Conservation (phyloP, 495 filamentous ascomycete genomes). For the Penicillium angulare region DNA sequence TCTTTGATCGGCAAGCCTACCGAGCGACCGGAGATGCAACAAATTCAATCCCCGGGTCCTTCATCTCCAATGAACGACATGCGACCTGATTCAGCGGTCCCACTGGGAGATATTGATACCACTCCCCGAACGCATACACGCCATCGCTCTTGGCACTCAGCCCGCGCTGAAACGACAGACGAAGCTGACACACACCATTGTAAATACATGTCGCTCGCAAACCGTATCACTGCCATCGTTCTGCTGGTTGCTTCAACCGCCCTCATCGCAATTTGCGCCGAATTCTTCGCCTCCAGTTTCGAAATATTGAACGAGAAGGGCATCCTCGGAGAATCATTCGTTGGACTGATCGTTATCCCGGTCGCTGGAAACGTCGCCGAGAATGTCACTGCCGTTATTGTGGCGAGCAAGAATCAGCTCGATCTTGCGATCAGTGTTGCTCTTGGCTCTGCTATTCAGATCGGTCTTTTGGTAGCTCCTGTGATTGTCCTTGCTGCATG, state of each 20-base stretch:
- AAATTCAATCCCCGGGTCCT: slow-evolving; percentile 56
- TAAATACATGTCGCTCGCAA: slow-evolving; percentile 15
- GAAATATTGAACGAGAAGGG: slow-evolving; percentile 64
- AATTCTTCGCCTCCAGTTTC: slow-evolving; percentile 82
- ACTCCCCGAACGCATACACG: neutral
- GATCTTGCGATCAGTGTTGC: slow-evolving; percentile 89
- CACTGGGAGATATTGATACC: neutral
- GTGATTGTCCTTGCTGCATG: slow-evolving; percentile 84
- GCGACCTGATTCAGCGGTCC: slow-evolving; percentile 56
- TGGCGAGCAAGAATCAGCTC: slow-evolving; percentile 94
- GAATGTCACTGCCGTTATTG: slow-evolving; percentile 85
- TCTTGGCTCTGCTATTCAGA: slow-evolving; percentile 82
- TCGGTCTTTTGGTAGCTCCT: slow-evolving; percentile 77
- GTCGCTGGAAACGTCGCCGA: slow-evolving; percentile 92
- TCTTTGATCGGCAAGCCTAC: slow-evolving; percentile 57
- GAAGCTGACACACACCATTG: neutral
- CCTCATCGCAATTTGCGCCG: slow-evolving; percentile 81
- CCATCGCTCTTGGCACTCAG: slow-evolving; percentile 45
- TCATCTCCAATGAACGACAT: slow-evolving; percentile 73
- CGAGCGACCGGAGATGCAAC: slow-evolving; percentile 50
- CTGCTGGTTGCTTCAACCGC: slow-evolving; percentile 73
- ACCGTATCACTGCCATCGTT: slow-evolving; percentile 66
- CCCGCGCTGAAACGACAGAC: slow-evolving; percentile 38
- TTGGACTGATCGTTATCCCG: slow-evolving; percentile 84
- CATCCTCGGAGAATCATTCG: slow-evolving; percentile 71